Conservation (phyloP, 176 grass and related monocot species). For the Phoenix dactylifera region DNA sequence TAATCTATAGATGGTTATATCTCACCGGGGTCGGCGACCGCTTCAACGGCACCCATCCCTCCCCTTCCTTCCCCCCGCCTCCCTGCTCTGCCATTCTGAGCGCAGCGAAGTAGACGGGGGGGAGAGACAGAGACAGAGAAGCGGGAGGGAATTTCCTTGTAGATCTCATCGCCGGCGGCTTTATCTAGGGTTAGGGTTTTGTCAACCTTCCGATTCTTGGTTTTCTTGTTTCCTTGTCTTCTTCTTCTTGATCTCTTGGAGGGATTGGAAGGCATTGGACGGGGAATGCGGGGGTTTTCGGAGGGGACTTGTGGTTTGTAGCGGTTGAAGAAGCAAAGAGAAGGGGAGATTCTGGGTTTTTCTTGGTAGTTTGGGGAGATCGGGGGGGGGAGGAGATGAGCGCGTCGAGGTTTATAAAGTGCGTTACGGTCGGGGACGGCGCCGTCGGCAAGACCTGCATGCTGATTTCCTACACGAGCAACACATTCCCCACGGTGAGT, state of each 20-base stretch:
- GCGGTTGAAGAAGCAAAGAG: constrained; percentile 5
- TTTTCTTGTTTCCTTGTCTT: too few relatives aligned
- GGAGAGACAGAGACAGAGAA: too few relatives aligned
- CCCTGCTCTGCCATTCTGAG: not conserved
- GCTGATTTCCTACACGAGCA: constrained; percentile 38
- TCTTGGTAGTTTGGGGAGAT: not conserved
- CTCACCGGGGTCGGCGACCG: constrained; percentile 15
- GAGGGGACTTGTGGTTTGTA: constrained; percentile 13
- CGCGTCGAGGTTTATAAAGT: constrained; percentile 35
- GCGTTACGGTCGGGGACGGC: constrained; percentile 31
- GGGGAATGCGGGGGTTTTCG: constrained; percentile 13
- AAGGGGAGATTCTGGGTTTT: not conserved
- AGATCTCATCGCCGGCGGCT: not conserved
- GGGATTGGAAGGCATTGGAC: not conserved
- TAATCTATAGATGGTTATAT: too few relatives aligned
- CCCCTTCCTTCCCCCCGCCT: not conserved
- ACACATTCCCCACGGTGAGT: constrained; percentile 33
- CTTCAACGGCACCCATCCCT: constrained; percentile 16
- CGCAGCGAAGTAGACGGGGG: too few relatives aligned
- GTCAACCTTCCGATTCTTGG: not conserved
- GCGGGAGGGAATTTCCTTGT: not conserved
- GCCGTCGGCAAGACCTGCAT: constrained; percentile 36
- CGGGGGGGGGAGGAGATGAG: constrained; percentile 22
- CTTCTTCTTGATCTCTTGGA: not conserved
- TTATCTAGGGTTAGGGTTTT: constrained; percentile 13